Percentiles rank a stretch among this genome's conserved stretches.
Conservation (phyloP, 2,329 filamentous ascomycete species). For the Aspergillus persii region DNA sequence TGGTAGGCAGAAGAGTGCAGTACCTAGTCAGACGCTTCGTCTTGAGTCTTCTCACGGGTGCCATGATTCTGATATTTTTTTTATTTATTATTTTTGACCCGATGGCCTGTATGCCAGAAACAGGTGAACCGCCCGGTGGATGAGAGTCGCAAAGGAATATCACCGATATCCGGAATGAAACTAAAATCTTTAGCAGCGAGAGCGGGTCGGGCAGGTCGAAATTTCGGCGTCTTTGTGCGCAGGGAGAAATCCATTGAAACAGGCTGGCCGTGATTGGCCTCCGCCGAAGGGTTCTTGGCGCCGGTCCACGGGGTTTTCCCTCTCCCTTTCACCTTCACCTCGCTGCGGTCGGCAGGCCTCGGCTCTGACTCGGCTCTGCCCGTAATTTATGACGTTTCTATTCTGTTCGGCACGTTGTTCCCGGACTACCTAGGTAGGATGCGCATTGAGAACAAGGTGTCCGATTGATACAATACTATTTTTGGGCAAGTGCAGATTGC, state of each 20-base stretch:
- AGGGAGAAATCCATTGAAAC: constrained; percentile 24
- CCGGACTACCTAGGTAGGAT: constrained; percentile 7
- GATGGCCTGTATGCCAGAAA: constrained; percentile 6
- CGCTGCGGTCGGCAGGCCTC: constrained; percentile 32
- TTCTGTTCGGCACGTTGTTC: constrained; percentile 25
- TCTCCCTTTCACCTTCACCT: no score
- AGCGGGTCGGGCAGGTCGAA: constrained; percentile 28
- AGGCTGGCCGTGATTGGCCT: constrained; percentile 27
- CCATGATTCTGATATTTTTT: constrained; percentile 56
- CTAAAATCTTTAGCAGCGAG: constrained; percentile 18
- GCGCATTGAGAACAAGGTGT: no score
- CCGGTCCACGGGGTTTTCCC: constrained; percentile 24
- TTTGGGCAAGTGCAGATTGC: no score
- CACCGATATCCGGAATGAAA: constrained; percentile 39
- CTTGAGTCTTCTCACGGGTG: constrained; percentile 65
- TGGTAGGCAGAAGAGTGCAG: constrained; percentile 12
- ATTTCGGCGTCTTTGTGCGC: constrained; percentile 29
- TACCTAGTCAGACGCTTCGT: constrained; percentile 70
- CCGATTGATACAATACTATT: no score
- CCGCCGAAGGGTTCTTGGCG: constrained; percentile 17
- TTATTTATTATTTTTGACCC: neutral
- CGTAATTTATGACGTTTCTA: constrained; percentile 34
- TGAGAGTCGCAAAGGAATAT: constrained; percentile 21
- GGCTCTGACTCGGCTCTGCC: constrained; percentile 29
- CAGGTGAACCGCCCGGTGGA: constrained; percentile 6